phyloP scores from a whole-genome alignment of 768 basidiomycete genomes.

The Termitomyces titanicus region DNA sequence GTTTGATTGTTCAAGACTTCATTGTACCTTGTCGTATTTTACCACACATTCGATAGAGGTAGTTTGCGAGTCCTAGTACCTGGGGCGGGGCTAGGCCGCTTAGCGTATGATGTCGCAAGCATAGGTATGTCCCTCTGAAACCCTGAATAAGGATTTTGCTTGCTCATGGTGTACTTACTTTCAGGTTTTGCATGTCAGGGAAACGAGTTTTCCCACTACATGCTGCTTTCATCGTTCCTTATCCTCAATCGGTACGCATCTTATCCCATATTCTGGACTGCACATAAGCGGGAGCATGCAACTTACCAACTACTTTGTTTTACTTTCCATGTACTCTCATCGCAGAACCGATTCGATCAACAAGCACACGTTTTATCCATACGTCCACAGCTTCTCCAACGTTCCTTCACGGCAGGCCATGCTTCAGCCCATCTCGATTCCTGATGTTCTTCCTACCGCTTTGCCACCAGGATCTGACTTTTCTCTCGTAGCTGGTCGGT shows the following conservation, averaged over 20 bases:
- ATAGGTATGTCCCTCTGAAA: conserved; percentile 47
- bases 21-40: background rate
- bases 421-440: conserved; percentile 67
- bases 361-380: conserved; percentile 80
- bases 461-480: conserved; percentile 66
- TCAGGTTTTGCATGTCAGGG: conserved; percentile 88
- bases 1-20: conserved; percentile 25
- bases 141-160: background rate
- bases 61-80: conserved; percentile 79
- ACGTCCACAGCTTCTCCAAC: conserved; percentile 92
- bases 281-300: background rate
- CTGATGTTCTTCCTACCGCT: conserved; percentile 78
- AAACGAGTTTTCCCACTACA: conserved; percentile 95
- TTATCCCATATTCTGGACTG: background rate
- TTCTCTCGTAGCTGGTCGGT: conserved; percentile 80
- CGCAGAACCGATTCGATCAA: conserved; percentile 61
- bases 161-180: background rate
- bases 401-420: conserved; percentile 54
- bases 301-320: background rate
- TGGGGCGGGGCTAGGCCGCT: conserved; percentile 83
- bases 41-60: conserved; percentile 28
- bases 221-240: conserved; percentile 87
- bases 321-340: background rate
- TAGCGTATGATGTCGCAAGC: conserved; percentile 85
- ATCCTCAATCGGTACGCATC: conserved; percentile 74